A percentile compares a stretch with the other conserved stretches of the same genome.
These are phyloP conservation scores for Paecilomyces sp. DNA, from an alignment of 2,329 filamentous ascomycete genomes.

Conservation along the genomic window DNA sequence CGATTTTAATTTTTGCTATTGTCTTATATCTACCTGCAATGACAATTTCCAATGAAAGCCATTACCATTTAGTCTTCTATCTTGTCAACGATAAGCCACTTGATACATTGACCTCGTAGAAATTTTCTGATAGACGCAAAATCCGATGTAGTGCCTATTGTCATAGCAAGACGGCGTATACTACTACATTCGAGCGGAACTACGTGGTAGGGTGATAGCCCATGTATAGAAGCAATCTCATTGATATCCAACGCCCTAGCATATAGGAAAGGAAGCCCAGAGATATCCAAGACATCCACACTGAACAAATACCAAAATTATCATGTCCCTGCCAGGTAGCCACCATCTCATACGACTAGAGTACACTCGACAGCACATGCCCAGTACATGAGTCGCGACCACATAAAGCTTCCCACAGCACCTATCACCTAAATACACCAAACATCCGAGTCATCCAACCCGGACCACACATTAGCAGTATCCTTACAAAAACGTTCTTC, in stretches of 20 bases:
- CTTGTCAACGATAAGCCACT: not conserved
- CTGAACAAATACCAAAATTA: not conserved
- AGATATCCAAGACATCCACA: not conserved
- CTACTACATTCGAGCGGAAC: not conserved
- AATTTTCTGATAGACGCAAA: not conserved
- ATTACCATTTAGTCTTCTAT: not conserved
- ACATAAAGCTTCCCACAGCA: not conserved
- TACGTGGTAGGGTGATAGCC: not conserved
- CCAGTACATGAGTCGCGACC: not conserved
- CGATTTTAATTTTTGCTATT: not conserved
- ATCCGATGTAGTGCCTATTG: not conserved
- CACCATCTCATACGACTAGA: not conserved
- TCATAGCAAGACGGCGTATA: not conserved
- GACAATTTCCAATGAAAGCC: not conserved
- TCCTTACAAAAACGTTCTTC: constrained; percentile 14
- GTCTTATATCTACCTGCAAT: not conserved
- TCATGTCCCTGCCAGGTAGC: not conserved
- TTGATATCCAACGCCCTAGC: not conserved
- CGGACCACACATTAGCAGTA: constrained; percentile 25
- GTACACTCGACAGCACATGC: not conserved
- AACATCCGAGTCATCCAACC: not conserved
- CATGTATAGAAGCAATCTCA: not conserved
- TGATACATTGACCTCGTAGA: not conserved
- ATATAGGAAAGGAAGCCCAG: not conserved
- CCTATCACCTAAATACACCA: not conserved